Evolutionary conservation across 202 grass and related monocot species (phyloP), one percentile per base, ranked within the genome.

Genomic region (Digitaria exilis): DNA sequence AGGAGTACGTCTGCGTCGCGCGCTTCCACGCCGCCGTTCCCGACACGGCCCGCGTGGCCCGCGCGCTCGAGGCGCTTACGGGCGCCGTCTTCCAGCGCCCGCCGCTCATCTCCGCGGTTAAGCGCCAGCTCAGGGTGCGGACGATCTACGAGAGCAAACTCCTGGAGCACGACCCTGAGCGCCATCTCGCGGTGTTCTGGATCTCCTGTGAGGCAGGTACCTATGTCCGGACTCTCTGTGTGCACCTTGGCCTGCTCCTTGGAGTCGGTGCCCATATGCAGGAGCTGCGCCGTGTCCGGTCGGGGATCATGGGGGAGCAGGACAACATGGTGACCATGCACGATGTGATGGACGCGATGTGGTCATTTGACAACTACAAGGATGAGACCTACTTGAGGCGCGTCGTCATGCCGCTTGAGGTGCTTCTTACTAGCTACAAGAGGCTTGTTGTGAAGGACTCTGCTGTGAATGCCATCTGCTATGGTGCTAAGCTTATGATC

Each of bases 281-380:
- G 84, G 94, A 97, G 84, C 86, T 97, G 81, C 88, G 94, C 25
- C 85, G 92, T 51, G 88, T 94, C 16, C 86, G 92, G 6, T 97
- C 92, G 0, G 95, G 95, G 12, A 97, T 97, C 50, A 79, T 97
- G 2, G 92, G 92, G 0, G 95, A 97, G 90, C 84, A 56, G 69
- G 92, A 97, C 44, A 97, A 97, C 76, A 97, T 97, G 95, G 92
- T 97, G 51, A 94, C 95, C 29, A 97, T 97, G 95, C 95, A 97
- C 45, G 95, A 97, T 62, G 85, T 93, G 26, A 86, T 94, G 86
- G 95, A 97, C 19, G 90, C 88, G 2, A 93, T 92, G 84, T 97
- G 95, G 95, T 73, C 84, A 32, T 80, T 87, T 0, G 95, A 97
- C 69, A 97, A 93, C 82, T 28, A 91, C 66, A 85, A 83, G 34